phyloP scores from a whole-genome alignment of 2,329 filamentous ascomycete genomes.

The Clonostachys rosea region DNA sequence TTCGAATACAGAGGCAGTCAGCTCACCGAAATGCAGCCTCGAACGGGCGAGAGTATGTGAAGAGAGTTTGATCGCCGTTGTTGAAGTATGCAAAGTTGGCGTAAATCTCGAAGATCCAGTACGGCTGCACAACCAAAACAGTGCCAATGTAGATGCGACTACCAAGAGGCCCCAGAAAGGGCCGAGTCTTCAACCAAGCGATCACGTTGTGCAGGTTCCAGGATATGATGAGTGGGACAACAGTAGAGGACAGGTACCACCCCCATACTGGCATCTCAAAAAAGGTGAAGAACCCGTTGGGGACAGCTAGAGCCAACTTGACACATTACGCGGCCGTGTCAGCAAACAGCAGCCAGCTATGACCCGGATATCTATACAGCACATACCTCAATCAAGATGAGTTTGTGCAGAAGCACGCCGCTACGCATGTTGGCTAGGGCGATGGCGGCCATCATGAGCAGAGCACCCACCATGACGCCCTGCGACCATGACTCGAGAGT shows the following conservation, averaged over 20 bases:
- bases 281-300: constrained; percentile 57
- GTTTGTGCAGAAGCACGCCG: constrained; percentile 39
- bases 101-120: constrained; percentile 62
- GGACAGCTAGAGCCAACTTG: constrained; percentile 31
- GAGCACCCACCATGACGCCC: constrained; percentile 39
- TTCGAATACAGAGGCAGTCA: not conserved
- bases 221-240: constrained; percentile 56
- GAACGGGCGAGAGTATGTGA: constrained; percentile 48
- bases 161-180: constrained; percentile 46
- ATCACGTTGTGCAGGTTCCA: constrained; percentile 64
- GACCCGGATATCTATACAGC: not conserved
- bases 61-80: constrained; percentile 41
- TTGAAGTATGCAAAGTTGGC: constrained; percentile 64
- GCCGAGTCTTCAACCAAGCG: constrained; percentile 62
- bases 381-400: constrained; percentile 41
- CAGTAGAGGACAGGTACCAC: constrained; percentile 59
- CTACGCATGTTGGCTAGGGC: constrained; percentile 43
- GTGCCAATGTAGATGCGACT: constrained; percentile 50
- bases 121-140: constrained; percentile 53
- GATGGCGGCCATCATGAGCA: constrained; percentile 42
- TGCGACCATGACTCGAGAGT: constrained; percentile 41
- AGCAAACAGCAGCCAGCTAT: too few species aligned
- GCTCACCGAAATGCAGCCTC: constrained; percentile 53
- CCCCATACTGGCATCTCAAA: constrained; percentile 45
- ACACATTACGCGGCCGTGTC: too few species aligned